Evolutionary conservation across 495 filamentous ascomycete species (phyloP).

Genomic region (Jackrogersella minutella): DNA sequence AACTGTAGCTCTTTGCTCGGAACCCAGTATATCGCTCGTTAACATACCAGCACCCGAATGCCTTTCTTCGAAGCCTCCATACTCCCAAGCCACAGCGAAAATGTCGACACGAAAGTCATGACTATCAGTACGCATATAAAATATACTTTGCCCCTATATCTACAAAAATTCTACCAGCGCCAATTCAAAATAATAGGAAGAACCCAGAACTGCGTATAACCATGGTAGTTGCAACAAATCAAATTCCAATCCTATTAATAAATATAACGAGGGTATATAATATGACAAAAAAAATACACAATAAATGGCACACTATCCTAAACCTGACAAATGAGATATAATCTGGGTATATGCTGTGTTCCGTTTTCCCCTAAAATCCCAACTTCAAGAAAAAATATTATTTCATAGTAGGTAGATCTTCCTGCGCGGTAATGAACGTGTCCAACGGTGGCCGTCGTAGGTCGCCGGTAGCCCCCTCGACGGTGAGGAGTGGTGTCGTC

Average conservation of each 20-base stretch:
- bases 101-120: not conserved
- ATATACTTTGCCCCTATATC: too few species aligned
- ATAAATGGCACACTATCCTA: slow-evolving; percentile 8
- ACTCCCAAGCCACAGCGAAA: not conserved
- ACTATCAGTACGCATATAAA: slow-evolving; percentile 1
- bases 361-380: slow-evolving; percentile 7
- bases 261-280: slow-evolving; percentile 34
- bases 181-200: too few species aligned
- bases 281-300: slow-evolving; percentile 22
- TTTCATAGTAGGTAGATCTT: slow-evolving; percentile 41
- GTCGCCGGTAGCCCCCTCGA: not conserved
- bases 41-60: not conserved
- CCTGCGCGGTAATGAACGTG: slow-evolving; percentile 54
- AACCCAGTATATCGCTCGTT: not conserved
- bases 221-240: not conserved
- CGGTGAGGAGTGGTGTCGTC: slow-evolving; percentile 10
- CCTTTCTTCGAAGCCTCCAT: not conserved
- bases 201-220: too few species aligned
- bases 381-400: slow-evolving; percentile 7
- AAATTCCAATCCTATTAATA: slow-evolving; percentile 20
- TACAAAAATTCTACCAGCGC: too few species aligned
- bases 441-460: slow-evolving; percentile 47
- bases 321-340: slow-evolving; percentile 27
- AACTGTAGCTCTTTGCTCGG: not conserved
- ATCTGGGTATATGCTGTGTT: slow-evolving; percentile 37